Base-by-base conservation (phyloP, 1,284 basidiomycete species). In the Wallemia hederae region DNA sequence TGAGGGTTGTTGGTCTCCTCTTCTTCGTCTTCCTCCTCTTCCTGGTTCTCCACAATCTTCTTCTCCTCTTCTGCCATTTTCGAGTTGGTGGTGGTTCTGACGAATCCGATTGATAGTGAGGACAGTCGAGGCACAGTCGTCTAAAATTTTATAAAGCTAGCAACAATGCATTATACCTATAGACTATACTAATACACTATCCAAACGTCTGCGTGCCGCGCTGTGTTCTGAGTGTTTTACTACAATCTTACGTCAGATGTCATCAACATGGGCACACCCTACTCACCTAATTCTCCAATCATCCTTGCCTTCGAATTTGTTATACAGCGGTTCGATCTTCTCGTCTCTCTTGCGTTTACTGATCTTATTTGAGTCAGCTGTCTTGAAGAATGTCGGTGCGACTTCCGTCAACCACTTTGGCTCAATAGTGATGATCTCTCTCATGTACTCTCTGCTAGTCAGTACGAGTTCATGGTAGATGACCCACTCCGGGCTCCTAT, bases 371-470 rank as follows among this genome's bases (percentile, higher is more conserved):
- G 80, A 83, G 70, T 97, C 91, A 1, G 92, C 90, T 56, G 94
- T 85, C 71, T 85, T 85, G 82, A 98, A 99, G 78, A 96, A 97
- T 62, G 87, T 84, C 7, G 92, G 92, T 14, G 94, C 92, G 24
- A 96, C 91, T 69, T 98, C 92, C 5, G 92, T 86, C 17, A 98
- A 78, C 94, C 94, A 99, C 72, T 96, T 94, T 1, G 94, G 91
- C 70, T 98, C 94, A 63, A 99, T 81, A 0, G 89, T 87, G 1
- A 89, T 96, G 27, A 91, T 88, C 66, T 91, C 91, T 69, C 90
- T 87, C 75, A 90, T 94, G 71, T 97, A 97, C 72, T 96, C 91
- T 64, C 82, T 77, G 56, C 80, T 81, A 15, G 81, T 83, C 62
- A 83, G 72, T 61, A 83, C 77, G 63, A 85, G 70, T 66, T 84